phyloP scores from a whole-genome alignment of 352 stramenopile genomes.

The Vaucheria bursata region DNA sequence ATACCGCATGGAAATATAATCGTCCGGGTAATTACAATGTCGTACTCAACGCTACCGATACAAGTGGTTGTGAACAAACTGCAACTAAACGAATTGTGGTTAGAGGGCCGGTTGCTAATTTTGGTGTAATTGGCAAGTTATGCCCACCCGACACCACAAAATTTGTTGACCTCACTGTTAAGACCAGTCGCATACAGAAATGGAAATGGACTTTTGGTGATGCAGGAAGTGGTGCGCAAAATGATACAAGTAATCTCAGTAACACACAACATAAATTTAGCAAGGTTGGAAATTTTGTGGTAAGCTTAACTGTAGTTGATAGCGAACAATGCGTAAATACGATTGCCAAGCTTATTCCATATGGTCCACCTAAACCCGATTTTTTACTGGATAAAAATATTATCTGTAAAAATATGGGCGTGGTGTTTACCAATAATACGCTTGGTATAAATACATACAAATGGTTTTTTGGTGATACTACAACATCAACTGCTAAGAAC shows the following conservation, averaged over 20 bases:
- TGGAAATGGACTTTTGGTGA: constrained; percentile 7
- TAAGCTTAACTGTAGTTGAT: constrained; percentile 8
- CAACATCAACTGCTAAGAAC: constrained; percentile 7
- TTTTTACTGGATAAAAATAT: constrained; percentile 10
- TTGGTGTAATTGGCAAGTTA: constrained; percentile 8
- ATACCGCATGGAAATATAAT: constrained; percentile 8
- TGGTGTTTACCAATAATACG: constrained; percentile 8
- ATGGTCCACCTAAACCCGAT: constrained; percentile 5
- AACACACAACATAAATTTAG: constrained; percentile 9
- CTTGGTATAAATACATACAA: constrained; percentile 9
- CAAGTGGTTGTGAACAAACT: constrained; percentile 7
- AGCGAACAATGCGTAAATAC: constrained; percentile 7
- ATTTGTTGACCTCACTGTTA: constrained; percentile 8
- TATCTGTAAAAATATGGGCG: constrained; percentile 8
- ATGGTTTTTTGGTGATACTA: constrained; percentile 8
- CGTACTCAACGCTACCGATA: constrained; percentile 5
- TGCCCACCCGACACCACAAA: constrained; percentile 4
- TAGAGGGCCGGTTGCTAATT: constrained; percentile 5
- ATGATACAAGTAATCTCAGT: constrained; percentile 8
- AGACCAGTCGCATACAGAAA: constrained; percentile 6
- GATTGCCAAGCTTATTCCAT: constrained; percentile 7
- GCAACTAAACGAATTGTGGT: constrained; percentile 7
- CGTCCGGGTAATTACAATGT: constrained; percentile 6
- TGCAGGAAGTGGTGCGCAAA: constrained; percentile 4
- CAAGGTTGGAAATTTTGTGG: constrained; percentile 7